Conservation (phyloP, 2,329 filamentous ascomycete species). For the Diaporthe helianthi region DNA sequence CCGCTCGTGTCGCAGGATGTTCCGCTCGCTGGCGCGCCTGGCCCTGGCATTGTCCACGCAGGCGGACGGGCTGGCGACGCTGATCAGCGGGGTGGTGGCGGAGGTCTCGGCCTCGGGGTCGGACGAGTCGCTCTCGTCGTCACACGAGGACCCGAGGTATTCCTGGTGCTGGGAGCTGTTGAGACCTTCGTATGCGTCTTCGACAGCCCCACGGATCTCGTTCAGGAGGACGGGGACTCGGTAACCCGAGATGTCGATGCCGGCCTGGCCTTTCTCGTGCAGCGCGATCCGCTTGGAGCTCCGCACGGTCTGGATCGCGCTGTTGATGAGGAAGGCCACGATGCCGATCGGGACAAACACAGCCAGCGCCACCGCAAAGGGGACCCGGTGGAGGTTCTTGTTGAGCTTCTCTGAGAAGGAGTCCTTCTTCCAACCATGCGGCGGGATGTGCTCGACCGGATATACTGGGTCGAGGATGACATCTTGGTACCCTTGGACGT, state of each 20-base stretch:
- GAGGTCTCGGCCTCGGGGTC: slow-evolving; percentile 27
- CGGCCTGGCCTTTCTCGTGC: slow-evolving; percentile 75
- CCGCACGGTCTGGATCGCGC: slow-evolving; percentile 76
- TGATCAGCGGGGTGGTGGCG: slow-evolving; percentile 4
- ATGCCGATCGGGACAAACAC: slow-evolving; percentile 78
- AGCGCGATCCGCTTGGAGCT: slow-evolving; percentile 77
- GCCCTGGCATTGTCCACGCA: slow-evolving; percentile 39
- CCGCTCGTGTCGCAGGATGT: slow-evolving; percentile 51
- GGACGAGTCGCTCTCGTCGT: slow-evolving; percentile 24
- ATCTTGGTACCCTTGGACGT: slow-evolving; percentile 74
- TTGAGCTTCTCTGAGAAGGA: slow-evolving; percentile 36
- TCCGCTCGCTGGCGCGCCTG: slow-evolving; percentile 40
- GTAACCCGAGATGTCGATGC: slow-evolving; percentile 73
- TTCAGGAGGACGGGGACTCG: slow-evolving; percentile 78
- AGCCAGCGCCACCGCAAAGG: slow-evolving; percentile 68
- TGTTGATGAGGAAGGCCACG: slow-evolving; percentile 75
- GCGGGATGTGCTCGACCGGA: slow-evolving; percentile 61
- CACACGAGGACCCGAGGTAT: slow-evolving; percentile 65
- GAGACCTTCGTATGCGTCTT: slow-evolving; percentile 77
- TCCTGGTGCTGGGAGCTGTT: slow-evolving; percentile 73
- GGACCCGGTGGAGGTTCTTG: slow-evolving; percentile 58
- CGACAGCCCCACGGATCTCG: slow-evolving; percentile 76
- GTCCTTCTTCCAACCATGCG: slow-evolving; percentile 37
- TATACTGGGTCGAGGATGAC: slow-evolving; percentile 75
- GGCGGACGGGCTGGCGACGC: slow-evolving; percentile 14